Evolutionary conservation across 768 basidiomycete species (phyloP).

Genomic region (Boletellus ananas): DNA sequence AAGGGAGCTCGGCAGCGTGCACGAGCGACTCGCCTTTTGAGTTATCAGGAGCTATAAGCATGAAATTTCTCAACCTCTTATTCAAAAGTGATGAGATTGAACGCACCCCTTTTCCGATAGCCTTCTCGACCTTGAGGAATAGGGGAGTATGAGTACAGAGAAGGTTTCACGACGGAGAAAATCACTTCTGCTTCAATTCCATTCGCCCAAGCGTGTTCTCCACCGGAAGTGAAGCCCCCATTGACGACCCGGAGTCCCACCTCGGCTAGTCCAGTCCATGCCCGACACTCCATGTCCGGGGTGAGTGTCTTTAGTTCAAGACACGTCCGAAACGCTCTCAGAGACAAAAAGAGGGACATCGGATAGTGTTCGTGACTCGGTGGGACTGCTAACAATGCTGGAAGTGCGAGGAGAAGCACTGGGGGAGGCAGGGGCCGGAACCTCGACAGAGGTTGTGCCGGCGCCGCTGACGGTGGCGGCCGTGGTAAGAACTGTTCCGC

Average conservation of each 20-base stretch:
- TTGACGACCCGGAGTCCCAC: slow-evolving; percentile 55
- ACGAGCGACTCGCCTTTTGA: slow-evolving; percentile 47
- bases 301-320: slow-evolving; percentile 48
- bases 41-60: slow-evolving; percentile 46
- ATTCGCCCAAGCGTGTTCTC: slow-evolving; percentile 42
- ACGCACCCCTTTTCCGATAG: slow-evolving; percentile 68
- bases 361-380: slow-evolving; percentile 56
- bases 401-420: slow-evolving; percentile 57
- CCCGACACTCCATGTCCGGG: slow-evolving; percentile 61
- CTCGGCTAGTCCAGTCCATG: slow-evolving; percentile 69
- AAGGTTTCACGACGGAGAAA: background rate
- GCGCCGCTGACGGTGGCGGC: background rate
- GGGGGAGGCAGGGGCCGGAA: slow-evolving; percentile 39
- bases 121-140: slow-evolving; percentile 48
- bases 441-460: background rate
- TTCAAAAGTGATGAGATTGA: background rate
- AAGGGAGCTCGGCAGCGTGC: slow-evolving; percentile 4
- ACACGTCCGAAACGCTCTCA: slow-evolving; percentile 54
- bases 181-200: slow-evolving; percentile 55
- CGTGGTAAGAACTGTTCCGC: background rate
- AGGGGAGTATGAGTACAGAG: background rate
- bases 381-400: slow-evolving; percentile 58
- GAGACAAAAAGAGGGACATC: slow-evolving; percentile 52
- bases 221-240: slow-evolving; percentile 38
- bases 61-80: background rate